Evolutionary conservation across 2,329 filamentous ascomycete species (phyloP).

Genomic region (Aspergillus vadensis): DNA sequence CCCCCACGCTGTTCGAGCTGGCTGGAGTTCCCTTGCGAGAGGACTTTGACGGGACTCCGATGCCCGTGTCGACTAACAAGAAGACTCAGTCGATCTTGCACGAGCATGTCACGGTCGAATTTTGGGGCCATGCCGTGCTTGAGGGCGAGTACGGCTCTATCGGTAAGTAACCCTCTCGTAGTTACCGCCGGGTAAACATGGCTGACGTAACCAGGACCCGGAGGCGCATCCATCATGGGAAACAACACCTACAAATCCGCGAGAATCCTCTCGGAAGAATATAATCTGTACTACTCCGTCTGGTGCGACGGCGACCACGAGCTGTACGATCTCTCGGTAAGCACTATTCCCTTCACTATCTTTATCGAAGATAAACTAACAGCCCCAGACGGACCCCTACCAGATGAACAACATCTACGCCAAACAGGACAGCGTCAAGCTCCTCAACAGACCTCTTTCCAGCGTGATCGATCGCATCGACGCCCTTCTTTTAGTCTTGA

Average conservation of each 20-base stretch:
- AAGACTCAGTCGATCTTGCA: slow-evolving; percentile 29
- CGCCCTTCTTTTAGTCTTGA: neutral
- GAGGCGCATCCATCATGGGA: slow-evolving; percentile 12
- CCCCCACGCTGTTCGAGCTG: slow-evolving; percentile 60
- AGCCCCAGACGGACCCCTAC: slow-evolving; percentile 4
- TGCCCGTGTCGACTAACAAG: slow-evolving; percentile 39
- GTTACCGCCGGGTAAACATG: no score
- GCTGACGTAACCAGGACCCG: neutral
- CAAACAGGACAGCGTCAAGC: neutral
- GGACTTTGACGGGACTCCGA: slow-evolving; percentile 61
- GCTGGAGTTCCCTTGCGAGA: slow-evolving; percentile 43
- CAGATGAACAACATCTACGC: slow-evolving; percentile 4
- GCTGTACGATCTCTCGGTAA: slow-evolving; percentile 40
- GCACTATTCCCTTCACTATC: neutral
- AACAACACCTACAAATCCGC: slow-evolving; percentile 47
- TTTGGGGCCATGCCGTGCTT: slow-evolving; percentile 49
- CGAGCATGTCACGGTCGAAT: slow-evolving; percentile 62
- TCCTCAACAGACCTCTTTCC: neutral
- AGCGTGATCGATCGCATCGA: slow-evolving; percentile 8
- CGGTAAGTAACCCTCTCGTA: neutral
- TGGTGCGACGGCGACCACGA: slow-evolving; percentile 47
- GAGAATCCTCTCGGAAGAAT: slow-evolving; percentile 37
- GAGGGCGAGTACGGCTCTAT: slow-evolving; percentile 4
- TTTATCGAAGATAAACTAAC: neutral
- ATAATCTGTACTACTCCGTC: slow-evolving; percentile 45